Base-by-base conservation (phyloP, 2,329 filamentous ascomycete genomes). In the Mollisiaceae sp. region DNA sequence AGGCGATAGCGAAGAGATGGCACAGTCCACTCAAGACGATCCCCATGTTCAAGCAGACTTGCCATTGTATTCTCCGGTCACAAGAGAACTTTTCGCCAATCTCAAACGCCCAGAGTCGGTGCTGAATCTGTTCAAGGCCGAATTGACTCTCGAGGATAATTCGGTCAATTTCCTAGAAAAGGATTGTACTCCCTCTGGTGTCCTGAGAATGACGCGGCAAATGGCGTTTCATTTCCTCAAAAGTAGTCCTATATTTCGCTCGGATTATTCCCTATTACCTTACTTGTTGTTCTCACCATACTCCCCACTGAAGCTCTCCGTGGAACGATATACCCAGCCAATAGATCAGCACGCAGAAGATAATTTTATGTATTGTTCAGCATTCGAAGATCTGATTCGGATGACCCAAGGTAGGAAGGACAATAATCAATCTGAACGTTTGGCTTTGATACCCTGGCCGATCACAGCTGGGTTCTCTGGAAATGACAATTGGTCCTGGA, bases 101-200 rank as follows among this genome's bases (percentile, higher is more conserved):
- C 60, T 74, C 18, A 14, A 64, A 72, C 39, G 60, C 63, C 43
- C 54, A 68, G n/a, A 52, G 39, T n/a, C 62, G 97, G 92, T 15
- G 20, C 27, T 6, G 20, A 36, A 32, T 35, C 50, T 27, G 20
- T 9, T 9, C 38, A 60, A 39, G 3, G 47, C n/a, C 38, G n/a
- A 57, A 45, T 35, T 14, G 35, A 32, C 38, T 9, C 43, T 18
- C 20, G 43, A 39, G 22, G 45, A 62, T 22, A 55, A 67, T 41
- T 50, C 15, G 22, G 4, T 64, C 67, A 9, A 36, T 15, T 41
- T 2, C 50, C 35, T 55, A 5, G 11, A 55, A 55, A 32, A 32
- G 27, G 27, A 32, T 32, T 32, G 6, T 18, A 36, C 27, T 45
- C n/a, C 36, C 12, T 15, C 35, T 32, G 62, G 67, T 52, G 4